phyloP scores from a whole-genome alignment of 2,329 filamentous ascomycete genomes.

The Talaromyces sp. region DNA sequence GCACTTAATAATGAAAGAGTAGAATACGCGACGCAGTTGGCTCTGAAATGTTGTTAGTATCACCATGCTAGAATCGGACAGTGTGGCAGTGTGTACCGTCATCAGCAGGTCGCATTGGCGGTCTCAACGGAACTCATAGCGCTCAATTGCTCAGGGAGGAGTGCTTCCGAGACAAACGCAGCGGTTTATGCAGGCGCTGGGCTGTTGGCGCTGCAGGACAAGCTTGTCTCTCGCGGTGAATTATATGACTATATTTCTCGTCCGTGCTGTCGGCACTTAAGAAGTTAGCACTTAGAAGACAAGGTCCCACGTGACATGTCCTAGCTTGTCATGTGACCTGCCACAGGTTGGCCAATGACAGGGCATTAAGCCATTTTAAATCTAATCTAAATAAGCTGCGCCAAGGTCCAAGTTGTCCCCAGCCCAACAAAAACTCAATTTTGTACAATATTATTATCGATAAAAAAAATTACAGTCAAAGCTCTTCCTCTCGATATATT shows the following conservation, averaged over 20 bases:
- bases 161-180: background rate
- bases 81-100: background rate
- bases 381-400: too few species aligned
- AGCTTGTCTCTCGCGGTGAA: background rate
- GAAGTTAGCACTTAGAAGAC: too few species aligned
- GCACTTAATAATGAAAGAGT: background rate
- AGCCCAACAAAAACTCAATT: background rate
- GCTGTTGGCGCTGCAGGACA: background rate
- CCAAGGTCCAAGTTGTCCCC: background rate
- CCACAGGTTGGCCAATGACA: too few species aligned
- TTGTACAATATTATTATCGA: background rate
- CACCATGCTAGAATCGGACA: background rate
- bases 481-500: too few species aligned
- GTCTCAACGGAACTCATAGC: slow-evolving; percentile 3
- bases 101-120: background rate
- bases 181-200: background rate
- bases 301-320: background rate
- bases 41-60: background rate
- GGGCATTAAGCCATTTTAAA: too few species aligned
- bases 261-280: background rate
- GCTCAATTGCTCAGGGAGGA: slow-evolving; percentile 6
- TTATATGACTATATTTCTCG: background rate
- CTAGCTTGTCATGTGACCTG: background rate
- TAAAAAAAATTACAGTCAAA: background rate
- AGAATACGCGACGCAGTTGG: background rate